A percentile compares a stretch with the other conserved stretches of the same genome.
Evolutionary conservation across 2,329 filamentous ascomycete species (phyloP).

Genomic region (Davidsoniella eucalypti): DNA sequence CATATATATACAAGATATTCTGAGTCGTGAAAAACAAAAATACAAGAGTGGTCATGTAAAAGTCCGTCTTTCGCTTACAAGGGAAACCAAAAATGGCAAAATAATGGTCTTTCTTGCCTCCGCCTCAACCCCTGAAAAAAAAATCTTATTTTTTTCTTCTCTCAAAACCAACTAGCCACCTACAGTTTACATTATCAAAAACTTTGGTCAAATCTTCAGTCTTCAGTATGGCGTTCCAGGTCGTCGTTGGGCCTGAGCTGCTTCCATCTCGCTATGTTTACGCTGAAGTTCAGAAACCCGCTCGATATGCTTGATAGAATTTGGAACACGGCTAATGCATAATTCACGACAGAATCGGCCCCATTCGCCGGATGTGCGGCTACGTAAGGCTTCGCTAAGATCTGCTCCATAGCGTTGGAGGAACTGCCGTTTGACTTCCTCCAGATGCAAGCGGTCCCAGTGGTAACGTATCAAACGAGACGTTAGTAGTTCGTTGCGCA

Average conservation of each 20-base stretch:
- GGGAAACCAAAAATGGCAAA: too few species aligned
- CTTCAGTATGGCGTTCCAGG: too few species aligned
- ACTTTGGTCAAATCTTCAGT: too few species aligned
- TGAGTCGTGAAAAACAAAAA: too few species aligned
- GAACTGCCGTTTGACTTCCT: conserved; percentile 65
- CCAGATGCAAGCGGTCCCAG: conserved; percentile 77
- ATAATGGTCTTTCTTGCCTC: neutral
- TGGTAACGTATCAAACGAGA: conserved; percentile 76
- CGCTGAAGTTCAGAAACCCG: conserved; percentile 18
- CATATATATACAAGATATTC: too few species aligned
- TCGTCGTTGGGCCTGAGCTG: neutral
- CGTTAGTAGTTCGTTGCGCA: conserved; percentile 74
- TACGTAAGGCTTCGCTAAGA: conserved; percentile 61
- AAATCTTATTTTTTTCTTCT: neutral
- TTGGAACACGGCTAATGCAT: conserved; percentile 43
- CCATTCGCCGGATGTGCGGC: conserved; percentile 62
- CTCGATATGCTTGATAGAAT: conserved; percentile 39
- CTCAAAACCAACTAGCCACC: too few species aligned
- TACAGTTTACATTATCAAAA: too few species aligned
- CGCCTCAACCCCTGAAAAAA: neutral
- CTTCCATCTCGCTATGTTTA: conserved; percentile 8
- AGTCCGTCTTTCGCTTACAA: too few species aligned
- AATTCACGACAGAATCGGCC: conserved; percentile 59
- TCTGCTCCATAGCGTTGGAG: conserved; percentile 57
- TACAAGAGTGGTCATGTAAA: too few species aligned